These are phyloP conservation scores for Debaryomyces prosopidis DNA, from an alignment of 805 yeast species.

Conservation along the genomic window DNA sequence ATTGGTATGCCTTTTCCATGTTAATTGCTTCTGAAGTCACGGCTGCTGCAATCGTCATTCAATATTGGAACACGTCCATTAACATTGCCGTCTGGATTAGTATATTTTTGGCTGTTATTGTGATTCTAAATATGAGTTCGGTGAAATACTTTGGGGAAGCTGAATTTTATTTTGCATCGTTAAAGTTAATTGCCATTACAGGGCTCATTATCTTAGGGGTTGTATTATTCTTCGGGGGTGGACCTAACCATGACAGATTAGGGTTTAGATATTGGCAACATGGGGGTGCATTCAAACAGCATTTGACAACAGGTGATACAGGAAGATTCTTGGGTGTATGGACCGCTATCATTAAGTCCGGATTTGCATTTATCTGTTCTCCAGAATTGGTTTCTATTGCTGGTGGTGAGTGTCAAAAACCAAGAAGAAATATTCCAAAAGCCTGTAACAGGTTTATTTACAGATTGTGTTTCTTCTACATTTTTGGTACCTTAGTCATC, in stretches of 20 bases:
- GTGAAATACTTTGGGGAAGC: conserved; percentile 38
- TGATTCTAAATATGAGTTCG: conserved; percentile 27
- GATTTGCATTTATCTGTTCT: conserved; percentile 61
- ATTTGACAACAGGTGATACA: conserved; percentile 50
- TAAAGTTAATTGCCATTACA: conserved; percentile 30
- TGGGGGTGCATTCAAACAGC: conserved; percentile 39
- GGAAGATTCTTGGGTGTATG: conserved; percentile 67
- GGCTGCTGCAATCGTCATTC: conserved; percentile 34
- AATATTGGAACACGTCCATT: conserved; percentile 31
- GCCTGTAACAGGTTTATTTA: conserved; percentile 61
- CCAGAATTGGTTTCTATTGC: conserved; percentile 77
- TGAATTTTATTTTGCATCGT: conserved; percentile 35
- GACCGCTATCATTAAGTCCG: conserved; percentile 63
- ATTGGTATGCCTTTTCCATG: conserved; percentile 34
- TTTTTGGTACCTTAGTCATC: conserved; percentile 40
- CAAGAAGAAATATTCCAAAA: conserved; percentile 46
- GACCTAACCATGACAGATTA: conserved; percentile 37
- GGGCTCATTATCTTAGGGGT: conserved; percentile 35
- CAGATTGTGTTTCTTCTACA: conserved; percentile 44
- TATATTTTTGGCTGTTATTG: conserved; percentile 26
- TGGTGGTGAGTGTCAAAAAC: conserved; percentile 43
- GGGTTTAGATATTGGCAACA: conserved; percentile 48
- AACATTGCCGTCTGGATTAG: conserved; percentile 42
- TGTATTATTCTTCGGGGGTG: conserved; percentile 40
- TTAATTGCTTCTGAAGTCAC: conserved; percentile 37